Evolutionary conservation across 1,284 basidiomycete genomes (phyloP).

Genomic region (Fomes fomentarius): DNA sequence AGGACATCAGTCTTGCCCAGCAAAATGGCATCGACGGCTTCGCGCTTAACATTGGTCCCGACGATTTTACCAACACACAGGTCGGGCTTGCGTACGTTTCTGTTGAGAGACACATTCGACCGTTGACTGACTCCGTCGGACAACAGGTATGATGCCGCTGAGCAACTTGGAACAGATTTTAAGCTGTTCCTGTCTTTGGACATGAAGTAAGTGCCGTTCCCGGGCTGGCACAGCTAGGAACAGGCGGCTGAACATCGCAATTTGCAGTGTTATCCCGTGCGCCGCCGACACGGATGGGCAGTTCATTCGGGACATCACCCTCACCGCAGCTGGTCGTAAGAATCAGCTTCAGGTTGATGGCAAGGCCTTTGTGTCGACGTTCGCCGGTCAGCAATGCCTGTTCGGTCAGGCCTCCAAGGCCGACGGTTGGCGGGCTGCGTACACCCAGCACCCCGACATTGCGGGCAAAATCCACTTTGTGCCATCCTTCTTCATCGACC

Average conservation of each 20-base stretch:
- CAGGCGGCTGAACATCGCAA: no score
- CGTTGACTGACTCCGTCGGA: not conserved
- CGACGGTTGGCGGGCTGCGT: constrained; percentile 63
- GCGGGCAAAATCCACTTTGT: constrained; percentile 58
- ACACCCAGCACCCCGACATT: constrained; percentile 52
- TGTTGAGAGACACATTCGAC: constrained; percentile 2
- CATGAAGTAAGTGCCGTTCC: constrained; percentile 75
- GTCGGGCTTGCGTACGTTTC: constrained; percentile 65
- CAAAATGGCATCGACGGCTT: constrained; percentile 68
- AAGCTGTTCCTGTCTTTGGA: constrained; percentile 83
- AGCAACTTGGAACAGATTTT: constrained; percentile 59
- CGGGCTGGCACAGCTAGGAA: no score
- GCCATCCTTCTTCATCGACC: constrained; percentile 67
- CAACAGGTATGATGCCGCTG: constrained; percentile 56
- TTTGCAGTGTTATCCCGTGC: constrained; percentile 62
- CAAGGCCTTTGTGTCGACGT: constrained; percentile 74
- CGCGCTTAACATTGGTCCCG: constrained; percentile 67
- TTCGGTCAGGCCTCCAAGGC: constrained; percentile 60
- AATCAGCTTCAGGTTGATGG: constrained; percentile 65
- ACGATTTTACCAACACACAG: constrained; percentile 61
- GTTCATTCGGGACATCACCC: constrained; percentile 62
- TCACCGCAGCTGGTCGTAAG: constrained; percentile 57
- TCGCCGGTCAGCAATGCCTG: constrained; percentile 75
- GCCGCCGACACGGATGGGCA: constrained; percentile 52
- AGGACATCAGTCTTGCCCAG: constrained; percentile 61